Base-by-base conservation (phyloP, 768 basidiomycete genomes). In the Steccherinum ochraceum region DNA sequence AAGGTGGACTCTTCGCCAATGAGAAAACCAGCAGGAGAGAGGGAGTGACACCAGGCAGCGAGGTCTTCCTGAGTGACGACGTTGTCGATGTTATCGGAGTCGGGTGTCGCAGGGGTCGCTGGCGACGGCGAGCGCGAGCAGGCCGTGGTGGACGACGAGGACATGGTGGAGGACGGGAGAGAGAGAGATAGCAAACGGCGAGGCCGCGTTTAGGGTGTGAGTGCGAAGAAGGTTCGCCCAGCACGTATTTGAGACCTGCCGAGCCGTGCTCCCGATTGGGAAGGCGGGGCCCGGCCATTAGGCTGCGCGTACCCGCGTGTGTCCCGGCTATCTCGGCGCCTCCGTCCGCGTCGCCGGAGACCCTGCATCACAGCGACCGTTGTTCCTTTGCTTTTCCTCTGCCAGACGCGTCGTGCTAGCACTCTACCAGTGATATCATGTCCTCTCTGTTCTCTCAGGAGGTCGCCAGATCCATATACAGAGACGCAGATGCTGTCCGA, bases 51-150 rank as follows among this genome's bases (percentile, higher is more conserved):
- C 85, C 86, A 87, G 20, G 81, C 71, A 23, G 73, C 68, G 27
- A 76, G 67, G 54, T 78, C 78, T 45, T 71, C 76, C 44, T 79
- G 81, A 45, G 83, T 75, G 53, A 72, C 60, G 42, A 80, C 63
- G 5, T 74, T 68, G 50, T 78, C 75, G 0, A 73, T 61, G n/a
- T 68, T 67, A 60, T 86, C 82, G 0, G 79, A 68, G 46, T 84
- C 84, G 48, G 87, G 85, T 0, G 86, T 88, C 43, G 73, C 69
- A 4, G 86, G 86, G 0, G 86, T 85, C 40, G 69, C 67, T 4
- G 87, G 87, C 0, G 87, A 88, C 1, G 84, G 76, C 3, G 86
- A 87, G 42, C 87, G 83, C 49, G 87, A 86, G 61, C 70, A 68
- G 24, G 74, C 74, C 18, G 79, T 72, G 40, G 75, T 67, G 12